Conservation (phyloP, 2,329 filamentous ascomycete species). For the Chalaropsis ovoidea region DNA sequence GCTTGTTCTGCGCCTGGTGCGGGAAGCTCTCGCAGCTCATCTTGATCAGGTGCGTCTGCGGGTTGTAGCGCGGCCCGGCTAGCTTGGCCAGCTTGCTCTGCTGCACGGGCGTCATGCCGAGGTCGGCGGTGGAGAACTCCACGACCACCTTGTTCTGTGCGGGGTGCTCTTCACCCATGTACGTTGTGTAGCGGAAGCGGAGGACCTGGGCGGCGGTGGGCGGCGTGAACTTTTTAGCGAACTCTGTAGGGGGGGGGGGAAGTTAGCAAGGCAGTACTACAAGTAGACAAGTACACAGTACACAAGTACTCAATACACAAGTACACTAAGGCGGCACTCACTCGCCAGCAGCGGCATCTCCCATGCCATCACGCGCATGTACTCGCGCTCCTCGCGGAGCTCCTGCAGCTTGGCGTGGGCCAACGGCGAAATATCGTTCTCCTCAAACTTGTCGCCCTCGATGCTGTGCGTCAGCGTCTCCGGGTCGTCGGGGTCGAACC, state of each 20-base stretch:
- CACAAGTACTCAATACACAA: not conserved
- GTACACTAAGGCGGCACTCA: slow-evolving; percentile 41
- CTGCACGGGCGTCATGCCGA: slow-evolving; percentile 59
- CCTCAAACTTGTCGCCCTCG: slow-evolving; percentile 55
- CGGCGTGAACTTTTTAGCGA: slow-evolving; percentile 68
- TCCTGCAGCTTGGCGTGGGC: slow-evolving; percentile 82
- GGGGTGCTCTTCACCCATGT: slow-evolving; percentile 88
- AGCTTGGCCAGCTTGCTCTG: slow-evolving; percentile 78
- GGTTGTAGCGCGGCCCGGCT: slow-evolving; percentile 77
- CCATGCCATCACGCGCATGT: slow-evolving; percentile 80
- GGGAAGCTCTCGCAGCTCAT: slow-evolving; percentile 87
- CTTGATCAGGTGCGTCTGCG: slow-evolving; percentile 65
- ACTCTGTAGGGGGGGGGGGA: slow-evolving; percentile 43
- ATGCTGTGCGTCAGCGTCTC: slow-evolving; percentile 43
- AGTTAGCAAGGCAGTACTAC: slow-evolving; percentile 18
- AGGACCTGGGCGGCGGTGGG: slow-evolving; percentile 61
- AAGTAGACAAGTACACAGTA: not conserved
- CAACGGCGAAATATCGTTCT: slow-evolving; percentile 73
- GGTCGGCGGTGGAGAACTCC: slow-evolving; percentile 68
- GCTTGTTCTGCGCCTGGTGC: slow-evolving; percentile 90
- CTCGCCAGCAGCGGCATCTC: slow-evolving; percentile 86
- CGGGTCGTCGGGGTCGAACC: slow-evolving; percentile 42
- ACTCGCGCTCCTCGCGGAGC: slow-evolving; percentile 79
- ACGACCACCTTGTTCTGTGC: slow-evolving; percentile 89
- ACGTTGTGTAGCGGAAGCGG: slow-evolving; percentile 92